phyloP scores from a whole-genome alignment of 2,329 filamentous ascomycete species.

The Pseudogymnoascus sp. region DNA sequence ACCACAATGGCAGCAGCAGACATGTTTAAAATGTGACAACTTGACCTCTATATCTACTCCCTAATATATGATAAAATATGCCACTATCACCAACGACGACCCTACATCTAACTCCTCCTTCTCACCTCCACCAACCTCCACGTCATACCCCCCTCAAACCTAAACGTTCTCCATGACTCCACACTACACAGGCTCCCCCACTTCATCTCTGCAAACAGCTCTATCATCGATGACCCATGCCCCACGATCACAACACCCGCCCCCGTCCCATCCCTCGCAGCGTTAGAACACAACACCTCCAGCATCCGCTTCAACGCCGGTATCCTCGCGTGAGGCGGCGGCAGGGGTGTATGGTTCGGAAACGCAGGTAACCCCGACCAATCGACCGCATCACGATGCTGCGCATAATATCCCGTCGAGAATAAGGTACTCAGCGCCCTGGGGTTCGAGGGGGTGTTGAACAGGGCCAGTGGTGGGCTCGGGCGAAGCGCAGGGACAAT shows the following conservation, averaged over 20 bases:
- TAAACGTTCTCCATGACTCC: not conserved
- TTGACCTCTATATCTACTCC: not conserved
- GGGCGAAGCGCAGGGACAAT: not conserved
- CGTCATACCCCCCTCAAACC: not conserved
- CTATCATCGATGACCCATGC: not conserved
- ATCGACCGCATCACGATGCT: not conserved
- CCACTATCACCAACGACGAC: not conserved
- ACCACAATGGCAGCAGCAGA: no score
- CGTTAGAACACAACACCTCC: not conserved
- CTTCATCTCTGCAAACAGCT: not conserved
- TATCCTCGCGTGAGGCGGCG: not conserved
- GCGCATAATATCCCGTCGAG: not conserved
- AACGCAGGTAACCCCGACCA: not conserved
- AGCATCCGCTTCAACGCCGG: not conserved
- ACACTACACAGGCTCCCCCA: not conserved
- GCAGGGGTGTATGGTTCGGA: not conserved
- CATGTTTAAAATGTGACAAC: no score
- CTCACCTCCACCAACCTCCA: not conserved
- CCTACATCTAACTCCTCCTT: not conserved
- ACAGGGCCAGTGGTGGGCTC: not conserved
- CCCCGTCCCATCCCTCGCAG: not conserved
- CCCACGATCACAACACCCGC: not conserved
- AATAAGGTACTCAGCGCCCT: not conserved
- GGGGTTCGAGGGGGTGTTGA: not conserved
- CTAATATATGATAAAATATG: not conserved